These are phyloP conservation scores for Mucor saturninus DNA, from an alignment of 371 early-diverging fungal genomes.

Conservation along the genomic window DNA sequence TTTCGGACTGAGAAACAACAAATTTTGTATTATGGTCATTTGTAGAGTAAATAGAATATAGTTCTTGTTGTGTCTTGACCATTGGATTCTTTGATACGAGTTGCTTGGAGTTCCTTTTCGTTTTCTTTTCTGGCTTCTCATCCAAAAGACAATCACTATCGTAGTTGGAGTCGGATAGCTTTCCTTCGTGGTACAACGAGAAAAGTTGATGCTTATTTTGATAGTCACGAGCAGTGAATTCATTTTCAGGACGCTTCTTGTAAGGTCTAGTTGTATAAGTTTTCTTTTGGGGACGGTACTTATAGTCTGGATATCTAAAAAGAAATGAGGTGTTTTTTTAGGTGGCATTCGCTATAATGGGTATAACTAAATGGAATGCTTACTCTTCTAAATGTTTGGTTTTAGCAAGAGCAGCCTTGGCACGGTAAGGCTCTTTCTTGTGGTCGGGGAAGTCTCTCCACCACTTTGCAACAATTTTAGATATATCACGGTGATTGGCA, in stretches of 20 bases:
- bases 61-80: too few relatives aligned
- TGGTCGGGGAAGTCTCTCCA: constrained; percentile 64
- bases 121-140: not conserved
- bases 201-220: constrained; percentile 10
- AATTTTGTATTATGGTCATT: too few relatives aligned
- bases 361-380: not conserved
- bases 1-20: too few relatives aligned
- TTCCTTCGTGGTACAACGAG: constrained; percentile 7
- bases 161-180: not conserved
- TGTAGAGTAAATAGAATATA: too few relatives aligned
- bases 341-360: too few relatives aligned
- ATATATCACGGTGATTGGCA: constrained; percentile 73
- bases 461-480: constrained; percentile 73
- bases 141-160: not conserved
- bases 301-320: constrained; percentile 18
- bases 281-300: constrained; percentile 14
- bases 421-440: constrained; percentile 58
- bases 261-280: constrained; percentile 11
- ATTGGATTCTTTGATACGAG: too few relatives aligned
- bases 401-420: constrained; percentile 9
- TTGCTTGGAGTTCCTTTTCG: too few relatives aligned
- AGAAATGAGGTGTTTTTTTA: too few relatives aligned
- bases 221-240: constrained; percentile 15
- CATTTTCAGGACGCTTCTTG: constrained; percentile 11
- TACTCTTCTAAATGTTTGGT: constrained; percentile 8